Evolutionary conservation across 805 yeast species (phyloP), one percentile per base, ranked within the genome.

Genomic region (Yamadazyma scolyti): DNA sequence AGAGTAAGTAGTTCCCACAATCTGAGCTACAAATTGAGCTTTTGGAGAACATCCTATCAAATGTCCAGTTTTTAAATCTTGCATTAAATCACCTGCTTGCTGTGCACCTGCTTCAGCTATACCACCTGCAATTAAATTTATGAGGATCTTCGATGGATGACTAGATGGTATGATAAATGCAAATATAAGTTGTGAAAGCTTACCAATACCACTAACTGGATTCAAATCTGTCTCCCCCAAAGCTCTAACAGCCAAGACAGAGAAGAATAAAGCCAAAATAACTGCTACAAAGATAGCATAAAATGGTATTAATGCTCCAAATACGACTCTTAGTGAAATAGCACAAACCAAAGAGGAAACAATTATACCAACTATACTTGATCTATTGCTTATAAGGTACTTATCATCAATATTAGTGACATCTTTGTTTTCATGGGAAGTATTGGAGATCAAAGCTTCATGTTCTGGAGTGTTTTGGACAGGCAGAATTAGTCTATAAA

Each of bases 91-190:
- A 18, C 98, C 97, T 2, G 97, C 97, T 59, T 90, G 98, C 61
- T 93, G 97, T 2, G 98, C 96, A 6, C 97, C 97, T 0, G 97
- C 97, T 61, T 90, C 98, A 1, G 97, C 94, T 24, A 90, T 79
- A 9, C 96, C 98, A 11, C 98, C 98, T 4, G 97, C 96, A 1
- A 90, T 82, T 28, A 90, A 64, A 51, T 90, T 93, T 26, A 87
- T 77, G 23, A 90, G 61, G 4, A 93, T 86, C 8, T 87, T 75
- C 2, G 94, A 88, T 1, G 94, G 94, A 36, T 79, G 83, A 26
- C 65, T 55, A 19, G 68, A 65, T 0, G 96, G 96, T 16, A 88
- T 71, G 5, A 90, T 68, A 9, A 87, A 50, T 0, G 97, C 96
- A 57, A 93, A 87, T 2, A 93, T 57, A 28, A 90, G 65, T 54